These are phyloP conservation scores for Remersonia thermophila DNA, from an alignment of 2,329 filamentous ascomycete genomes.

Conservation along the genomic window DNA sequence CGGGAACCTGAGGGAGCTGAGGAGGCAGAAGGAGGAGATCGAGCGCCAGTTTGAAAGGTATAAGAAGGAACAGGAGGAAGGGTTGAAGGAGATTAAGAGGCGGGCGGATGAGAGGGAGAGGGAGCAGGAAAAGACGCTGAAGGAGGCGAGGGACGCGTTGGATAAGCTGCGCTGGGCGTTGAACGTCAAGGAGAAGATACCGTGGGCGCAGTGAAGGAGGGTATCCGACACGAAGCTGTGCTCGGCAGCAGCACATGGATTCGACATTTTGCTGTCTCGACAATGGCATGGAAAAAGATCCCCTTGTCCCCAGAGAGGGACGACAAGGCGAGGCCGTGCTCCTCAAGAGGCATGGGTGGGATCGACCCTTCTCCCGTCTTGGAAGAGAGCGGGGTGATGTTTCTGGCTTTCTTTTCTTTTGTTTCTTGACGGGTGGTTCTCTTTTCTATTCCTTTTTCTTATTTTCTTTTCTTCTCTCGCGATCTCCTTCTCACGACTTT, in stretches of 20 bases:
- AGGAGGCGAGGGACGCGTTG: conserved; percentile 47
- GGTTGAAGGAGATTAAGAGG: conserved; percentile 45
- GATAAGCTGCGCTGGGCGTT: conserved; percentile 63
- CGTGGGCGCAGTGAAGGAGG: conserved; percentile 35
- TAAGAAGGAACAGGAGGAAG: conserved; percentile 50
- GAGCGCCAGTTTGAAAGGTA: conserved; percentile 49
- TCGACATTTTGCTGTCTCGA: no score
- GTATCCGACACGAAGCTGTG: no score
- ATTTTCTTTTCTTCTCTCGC: background rate
- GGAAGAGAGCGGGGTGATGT: background rate
- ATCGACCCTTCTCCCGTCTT: no score
- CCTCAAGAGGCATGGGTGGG: no score
- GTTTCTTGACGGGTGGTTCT: background rate
- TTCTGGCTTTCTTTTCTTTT: background rate
- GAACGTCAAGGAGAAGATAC: conserved; percentile 50
- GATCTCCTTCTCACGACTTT: conserved; percentile 2
- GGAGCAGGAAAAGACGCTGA: conserved; percentile 47
- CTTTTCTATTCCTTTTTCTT: conserved; percentile 2
- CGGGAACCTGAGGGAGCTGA: conserved; percentile 49
- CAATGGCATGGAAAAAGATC: no score
- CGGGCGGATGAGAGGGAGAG: conserved; percentile 45
- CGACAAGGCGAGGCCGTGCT: no score
- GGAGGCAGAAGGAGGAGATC: conserved; percentile 51
- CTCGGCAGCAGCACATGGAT: no score
- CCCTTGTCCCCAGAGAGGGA: no score